A percentile compares a stretch with the other conserved stretches of the same genome.
phyloP scores from a whole-genome alignment of 169 alveolate species.

The Plasmodium fragile region DNA sequence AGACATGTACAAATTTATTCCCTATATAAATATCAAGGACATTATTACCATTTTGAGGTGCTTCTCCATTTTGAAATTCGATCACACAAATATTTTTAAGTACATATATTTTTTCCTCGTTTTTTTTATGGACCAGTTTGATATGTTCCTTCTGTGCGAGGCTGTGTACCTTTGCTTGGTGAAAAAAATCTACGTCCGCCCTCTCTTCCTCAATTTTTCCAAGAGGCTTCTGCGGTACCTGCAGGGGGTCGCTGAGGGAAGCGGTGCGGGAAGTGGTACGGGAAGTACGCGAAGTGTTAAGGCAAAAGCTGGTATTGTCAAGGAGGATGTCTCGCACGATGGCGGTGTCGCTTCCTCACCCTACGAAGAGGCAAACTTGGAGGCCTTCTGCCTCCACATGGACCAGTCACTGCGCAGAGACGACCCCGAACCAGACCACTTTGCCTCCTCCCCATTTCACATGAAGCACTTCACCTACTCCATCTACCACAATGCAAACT shows the following conservation, averaged over 20 bases:
- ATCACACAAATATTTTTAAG: constrained; percentile 56
- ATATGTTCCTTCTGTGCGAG: constrained; percentile 22
- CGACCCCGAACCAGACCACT: background rate
- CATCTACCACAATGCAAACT: constrained; percentile 48
- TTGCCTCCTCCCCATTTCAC: constrained; percentile 3
- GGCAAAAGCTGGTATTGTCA: background rate
- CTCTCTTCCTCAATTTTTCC: constrained; percentile 43
- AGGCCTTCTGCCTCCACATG: constrained; percentile 14
- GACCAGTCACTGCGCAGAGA: background rate
- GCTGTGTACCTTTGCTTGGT: constrained; percentile 59
- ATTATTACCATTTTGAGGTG: constrained; percentile 57
- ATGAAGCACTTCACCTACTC: constrained; percentile 11
- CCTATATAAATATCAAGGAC: constrained; percentile 63
- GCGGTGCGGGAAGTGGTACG: background rate
- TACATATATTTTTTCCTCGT: constrained; percentile 69
- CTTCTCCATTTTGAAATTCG: constrained; percentile 64
- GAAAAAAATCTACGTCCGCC: constrained; percentile 35
- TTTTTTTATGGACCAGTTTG: constrained; percentile 54
- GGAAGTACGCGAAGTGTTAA: background rate
- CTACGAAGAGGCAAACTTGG: constrained; percentile 30
- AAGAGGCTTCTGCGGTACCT: constrained; percentile 11
- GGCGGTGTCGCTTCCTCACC: background rate
- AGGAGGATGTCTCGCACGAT: background rate
- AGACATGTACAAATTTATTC: constrained; percentile 40
- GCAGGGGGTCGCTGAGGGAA: background rate